Percentiles rank a stretch among this genome's conserved stretches.
Evolutionary conservation across 2,329 filamentous ascomycete species (phyloP).

Genomic region (Immersiporthe knoxdaviesiana): DNA sequence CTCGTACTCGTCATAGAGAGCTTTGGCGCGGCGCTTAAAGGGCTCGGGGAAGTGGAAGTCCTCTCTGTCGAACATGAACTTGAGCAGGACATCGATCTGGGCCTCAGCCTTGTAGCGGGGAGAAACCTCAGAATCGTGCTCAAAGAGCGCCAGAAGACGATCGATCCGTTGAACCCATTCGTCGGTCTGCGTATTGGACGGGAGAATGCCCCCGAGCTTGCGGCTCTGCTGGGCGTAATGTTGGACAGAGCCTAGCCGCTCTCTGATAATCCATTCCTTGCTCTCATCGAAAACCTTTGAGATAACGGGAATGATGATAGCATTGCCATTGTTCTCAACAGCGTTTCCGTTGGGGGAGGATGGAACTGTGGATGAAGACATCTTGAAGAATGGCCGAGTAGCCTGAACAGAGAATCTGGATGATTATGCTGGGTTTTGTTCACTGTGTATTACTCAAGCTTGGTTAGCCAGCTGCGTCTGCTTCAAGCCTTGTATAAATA

Average conservation of each 20-base stretch:
- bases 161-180: not conserved
- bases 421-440: not conserved
- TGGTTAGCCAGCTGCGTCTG: not conserved
- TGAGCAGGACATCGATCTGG: not conserved
- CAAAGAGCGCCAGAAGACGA: constrained; percentile 2
- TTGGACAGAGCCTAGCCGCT: not conserved
- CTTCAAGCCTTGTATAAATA: not conserved
- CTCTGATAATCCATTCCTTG: constrained; percentile 1
- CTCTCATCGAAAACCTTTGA: not conserved
- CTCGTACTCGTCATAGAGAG: constrained; percentile 13
- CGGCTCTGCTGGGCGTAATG: constrained; percentile 6
- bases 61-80: not conserved
- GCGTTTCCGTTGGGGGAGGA: not conserved
- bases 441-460: not conserved
- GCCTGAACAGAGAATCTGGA: not conserved
- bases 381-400: not conserved
- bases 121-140: constrained; percentile 13
- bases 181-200: not conserved
- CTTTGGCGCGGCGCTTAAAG: constrained; percentile 14
- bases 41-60: constrained; percentile 15
- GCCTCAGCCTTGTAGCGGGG: not conserved
- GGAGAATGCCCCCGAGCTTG: not conserved
- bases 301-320: not conserved
- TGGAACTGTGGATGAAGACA: not conserved
- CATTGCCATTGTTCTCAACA: not conserved